phyloP scores from a whole-genome alignment of 2,329 filamentous ascomycete genomes.

The Orbilia blumenaviensis region DNA sequence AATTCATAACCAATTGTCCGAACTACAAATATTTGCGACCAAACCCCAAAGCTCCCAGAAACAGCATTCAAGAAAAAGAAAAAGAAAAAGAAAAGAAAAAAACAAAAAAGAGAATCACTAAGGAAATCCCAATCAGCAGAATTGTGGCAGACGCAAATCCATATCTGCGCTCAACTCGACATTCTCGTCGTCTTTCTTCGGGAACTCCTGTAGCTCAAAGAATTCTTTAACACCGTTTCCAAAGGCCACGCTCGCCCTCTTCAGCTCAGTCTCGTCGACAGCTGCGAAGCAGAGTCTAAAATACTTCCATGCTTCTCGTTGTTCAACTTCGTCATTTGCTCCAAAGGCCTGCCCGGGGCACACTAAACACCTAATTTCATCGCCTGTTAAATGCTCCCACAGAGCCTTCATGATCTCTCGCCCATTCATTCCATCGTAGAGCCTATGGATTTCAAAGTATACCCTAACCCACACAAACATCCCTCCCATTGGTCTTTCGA shows the following conservation, averaged over 20 bases:
- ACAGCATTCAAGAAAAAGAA: background rate
- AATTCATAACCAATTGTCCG: background rate
- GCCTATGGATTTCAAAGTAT: slow-evolving; percentile 76
- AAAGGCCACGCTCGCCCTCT: slow-evolving; percentile 70
- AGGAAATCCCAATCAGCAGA: slow-evolving; percentile 14
- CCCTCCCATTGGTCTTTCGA: slow-evolving; percentile 81
- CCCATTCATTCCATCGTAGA: slow-evolving; percentile 63
- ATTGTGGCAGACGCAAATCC: slow-evolving; percentile 5
- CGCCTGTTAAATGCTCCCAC: slow-evolving; percentile 54
- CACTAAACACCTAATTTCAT: slow-evolving; percentile 66
- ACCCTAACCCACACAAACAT: slow-evolving; percentile 91
- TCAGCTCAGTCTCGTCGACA: slow-evolving; percentile 76
- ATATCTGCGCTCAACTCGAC: background rate
- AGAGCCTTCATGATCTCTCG: slow-evolving; percentile 54
- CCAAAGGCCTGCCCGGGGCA: slow-evolving; percentile 78
- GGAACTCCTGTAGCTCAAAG: slow-evolving; percentile 69
- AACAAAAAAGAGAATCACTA: background rate
- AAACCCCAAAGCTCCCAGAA: slow-evolving; percentile 11
- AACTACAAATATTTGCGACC: background rate
- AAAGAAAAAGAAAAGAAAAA: too few species aligned
- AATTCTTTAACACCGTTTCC: slow-evolving; percentile 76
- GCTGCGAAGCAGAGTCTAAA: slow-evolving; percentile 86
- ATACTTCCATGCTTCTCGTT: slow-evolving; percentile 73
- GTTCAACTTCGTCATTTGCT: slow-evolving; percentile 70
- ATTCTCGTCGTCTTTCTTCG: slow-evolving; percentile 13